A percentile compares a stretch with the other conserved stretches of the same genome.
Conservation (phyloP, 169 alveolate species). For the Eimeria maxima region DNA sequence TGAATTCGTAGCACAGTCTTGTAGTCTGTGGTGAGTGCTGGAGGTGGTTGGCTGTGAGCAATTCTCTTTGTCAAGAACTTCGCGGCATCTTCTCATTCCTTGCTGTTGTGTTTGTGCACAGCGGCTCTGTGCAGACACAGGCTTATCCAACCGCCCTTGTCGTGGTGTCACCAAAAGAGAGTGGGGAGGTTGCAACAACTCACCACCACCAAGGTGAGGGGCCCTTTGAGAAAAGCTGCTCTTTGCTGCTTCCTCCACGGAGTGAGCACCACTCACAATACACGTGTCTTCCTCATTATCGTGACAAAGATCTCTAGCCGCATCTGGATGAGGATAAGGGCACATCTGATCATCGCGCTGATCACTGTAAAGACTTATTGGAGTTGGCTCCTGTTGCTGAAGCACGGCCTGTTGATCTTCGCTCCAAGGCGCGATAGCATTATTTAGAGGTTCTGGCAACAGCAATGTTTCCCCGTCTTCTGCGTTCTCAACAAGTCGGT, state of each 20-base stretch:
- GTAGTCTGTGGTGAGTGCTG: neutral
- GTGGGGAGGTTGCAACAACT: neutral
- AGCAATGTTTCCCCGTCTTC: constrained; percentile 34
- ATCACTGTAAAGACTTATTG: neutral
- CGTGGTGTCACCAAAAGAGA: neutral
- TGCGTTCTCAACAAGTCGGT: constrained; percentile 65
- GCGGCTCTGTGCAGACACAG: neutral
- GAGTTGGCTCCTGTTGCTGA: neutral
- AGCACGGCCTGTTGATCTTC: neutral
- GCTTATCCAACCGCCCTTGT: neutral
- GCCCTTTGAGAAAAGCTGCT: neutral
- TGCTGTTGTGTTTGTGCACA: neutral
- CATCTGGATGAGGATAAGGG: neutral
- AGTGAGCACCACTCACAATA: neutral
- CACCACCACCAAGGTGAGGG: neutral
- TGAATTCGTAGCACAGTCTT: neutral
- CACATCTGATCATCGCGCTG: neutral
- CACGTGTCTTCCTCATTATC: neutral
- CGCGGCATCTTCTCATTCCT: neutral
- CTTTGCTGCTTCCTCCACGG: neutral
- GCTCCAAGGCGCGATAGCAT: neutral
- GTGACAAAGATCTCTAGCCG: neutral
- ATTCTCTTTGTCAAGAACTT: neutral
- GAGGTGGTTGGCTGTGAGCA: neutral
- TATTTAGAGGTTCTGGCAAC: constrained; percentile 29